These are phyloP conservation scores for Alternaria solani DNA, from an alignment of 2,329 filamentous ascomycete species.

Conservation along the genomic window DNA sequence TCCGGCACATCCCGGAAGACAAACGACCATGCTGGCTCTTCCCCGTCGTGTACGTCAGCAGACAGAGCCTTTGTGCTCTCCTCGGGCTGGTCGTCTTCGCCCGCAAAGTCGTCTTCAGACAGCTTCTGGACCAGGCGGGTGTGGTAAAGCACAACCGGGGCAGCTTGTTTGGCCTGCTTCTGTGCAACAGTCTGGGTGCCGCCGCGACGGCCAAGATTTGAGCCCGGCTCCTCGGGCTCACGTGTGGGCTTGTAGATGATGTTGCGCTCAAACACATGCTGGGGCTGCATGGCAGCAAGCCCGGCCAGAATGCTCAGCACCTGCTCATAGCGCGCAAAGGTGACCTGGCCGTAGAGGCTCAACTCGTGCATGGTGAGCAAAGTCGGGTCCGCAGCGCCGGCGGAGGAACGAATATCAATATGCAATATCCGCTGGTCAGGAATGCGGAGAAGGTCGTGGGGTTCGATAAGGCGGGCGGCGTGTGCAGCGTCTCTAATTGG, in stretches of 20 bases:
- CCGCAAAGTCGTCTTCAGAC: constrained; percentile 48
- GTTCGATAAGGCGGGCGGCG: constrained; percentile 35
- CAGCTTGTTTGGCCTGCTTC: constrained; percentile 42
- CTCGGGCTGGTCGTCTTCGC: constrained; percentile 18
- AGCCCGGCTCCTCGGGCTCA: constrained; percentile 53
- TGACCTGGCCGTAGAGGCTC: constrained; percentile 67
- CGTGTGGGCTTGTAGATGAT: constrained; percentile 66
- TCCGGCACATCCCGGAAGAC: constrained; percentile 55
- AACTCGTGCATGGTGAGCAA: constrained; percentile 66
- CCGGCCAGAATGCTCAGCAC: constrained; percentile 69
- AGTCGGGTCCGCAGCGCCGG: constrained; percentile 19
- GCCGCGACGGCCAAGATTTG: constrained; percentile 43
- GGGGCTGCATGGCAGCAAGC: constrained; percentile 68
- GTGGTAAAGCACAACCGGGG: constrained; percentile 62
- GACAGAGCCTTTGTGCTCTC: constrained; percentile 23
- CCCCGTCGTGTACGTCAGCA: constrained; percentile 31
- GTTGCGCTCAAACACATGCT: constrained; percentile 62
- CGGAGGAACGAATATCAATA: constrained; percentile 31
- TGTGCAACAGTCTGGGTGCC: constrained; percentile 48
- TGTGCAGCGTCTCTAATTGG: constrained; percentile 30
- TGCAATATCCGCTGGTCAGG: constrained; percentile 37
- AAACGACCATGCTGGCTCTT: constrained; percentile 47
- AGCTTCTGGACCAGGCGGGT: constrained; percentile 59
- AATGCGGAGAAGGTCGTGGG: constrained; percentile 33
- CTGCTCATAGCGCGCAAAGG: constrained; percentile 65